Conservation (phyloP, 805 yeast species). For the Candida pseudoglaebosa region DNA sequence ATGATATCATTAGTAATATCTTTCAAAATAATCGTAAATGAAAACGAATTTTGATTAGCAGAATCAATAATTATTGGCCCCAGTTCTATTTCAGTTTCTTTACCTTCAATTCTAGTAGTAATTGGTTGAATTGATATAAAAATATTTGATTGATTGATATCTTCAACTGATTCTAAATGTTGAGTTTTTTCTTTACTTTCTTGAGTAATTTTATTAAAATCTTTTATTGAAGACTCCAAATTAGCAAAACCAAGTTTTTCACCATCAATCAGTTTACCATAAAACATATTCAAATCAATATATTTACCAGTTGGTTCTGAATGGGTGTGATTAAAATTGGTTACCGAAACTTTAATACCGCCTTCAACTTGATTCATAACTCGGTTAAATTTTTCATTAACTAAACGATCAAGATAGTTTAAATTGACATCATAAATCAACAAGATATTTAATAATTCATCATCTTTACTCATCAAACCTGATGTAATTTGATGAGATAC, state of each 20-base stretch:
- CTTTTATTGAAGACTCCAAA: slow-evolving; percentile 67
- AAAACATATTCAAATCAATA: slow-evolving; percentile 62
- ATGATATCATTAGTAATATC: slow-evolving; percentile 78
- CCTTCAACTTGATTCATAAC: slow-evolving; percentile 79
- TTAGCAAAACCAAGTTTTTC: slow-evolving; percentile 87
- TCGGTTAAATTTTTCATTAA: slow-evolving; percentile 51
- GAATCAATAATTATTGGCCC: slow-evolving; percentile 41
- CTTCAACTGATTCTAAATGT: slow-evolving; percentile 13
- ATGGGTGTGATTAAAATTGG: slow-evolving; percentile 42
- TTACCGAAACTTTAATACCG: slow-evolving; percentile 59
- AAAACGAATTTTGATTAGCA: slow-evolving; percentile 53
- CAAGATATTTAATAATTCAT: slow-evolving; percentile 35
- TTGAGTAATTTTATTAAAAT: slow-evolving; percentile 22
- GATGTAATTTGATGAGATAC: slow-evolving; percentile 41
- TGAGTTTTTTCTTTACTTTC: slow-evolving; percentile 15
- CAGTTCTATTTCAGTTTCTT: slow-evolving; percentile 11
- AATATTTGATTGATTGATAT: slow-evolving; percentile 50
- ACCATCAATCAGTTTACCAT: slow-evolving; percentile 77
- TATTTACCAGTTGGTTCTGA: slow-evolving; percentile 15
- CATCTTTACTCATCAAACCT: slow-evolving; percentile 57
- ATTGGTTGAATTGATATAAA: slow-evolving; percentile 70
- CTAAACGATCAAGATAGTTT: slow-evolving; percentile 42
- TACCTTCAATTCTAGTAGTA: slow-evolving; percentile 25
- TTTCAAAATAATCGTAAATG: slow-evolving; percentile 69
- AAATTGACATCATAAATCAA: slow-evolving; percentile 67